phyloP scores from a whole-genome alignment of 192 early-diverging fungal species.

The Glomus cerebriforme region DNA sequence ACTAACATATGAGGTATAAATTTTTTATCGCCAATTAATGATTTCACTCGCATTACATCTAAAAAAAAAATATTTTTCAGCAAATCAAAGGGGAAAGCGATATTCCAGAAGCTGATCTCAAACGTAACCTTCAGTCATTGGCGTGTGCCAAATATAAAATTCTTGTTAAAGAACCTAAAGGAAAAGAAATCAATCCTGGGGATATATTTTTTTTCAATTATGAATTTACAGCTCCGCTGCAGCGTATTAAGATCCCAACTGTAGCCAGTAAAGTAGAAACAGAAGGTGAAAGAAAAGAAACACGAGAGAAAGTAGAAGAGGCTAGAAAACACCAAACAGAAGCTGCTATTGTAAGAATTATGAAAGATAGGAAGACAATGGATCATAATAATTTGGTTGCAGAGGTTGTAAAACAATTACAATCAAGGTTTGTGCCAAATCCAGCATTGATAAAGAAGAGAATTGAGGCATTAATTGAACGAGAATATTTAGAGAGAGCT shows the following conservation, averaged over 20 bases:
- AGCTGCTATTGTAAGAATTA: slow-evolving; percentile 94
- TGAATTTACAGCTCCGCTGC: slow-evolving; percentile 73
- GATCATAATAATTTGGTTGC: slow-evolving; percentile 84
- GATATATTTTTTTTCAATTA: slow-evolving; percentile 67
- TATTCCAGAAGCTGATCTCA: slow-evolving; percentile 76
- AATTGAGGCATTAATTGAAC: slow-evolving; percentile 94
- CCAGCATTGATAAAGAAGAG: slow-evolving; percentile 90
- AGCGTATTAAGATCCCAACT: slow-evolving; percentile 88
- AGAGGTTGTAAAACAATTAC: slow-evolving; percentile 81
- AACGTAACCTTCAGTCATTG: slow-evolving; percentile 86
- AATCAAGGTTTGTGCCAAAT: slow-evolving; percentile 77
- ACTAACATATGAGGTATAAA: slow-evolving; percentile 37
- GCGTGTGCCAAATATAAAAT: slow-evolving; percentile 91
- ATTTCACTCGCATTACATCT: neutral
- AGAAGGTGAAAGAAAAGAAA: slow-evolving; percentile 77
- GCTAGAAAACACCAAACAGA: slow-evolving; percentile 89
- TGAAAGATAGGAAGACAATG: slow-evolving; percentile 91
- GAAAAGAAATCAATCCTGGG: slow-evolving; percentile 61
- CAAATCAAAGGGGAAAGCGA: slow-evolving; percentile 70
- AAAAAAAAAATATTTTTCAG: neutral
- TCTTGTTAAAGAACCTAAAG: slow-evolving; percentile 77
- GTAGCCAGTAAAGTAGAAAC: slow-evolving; percentile 66
- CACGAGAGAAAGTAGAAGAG: slow-evolving; percentile 84
- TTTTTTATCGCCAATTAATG: neutral
- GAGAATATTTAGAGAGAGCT: slow-evolving; percentile 91